Conservation (phyloP, 179 eudicot genomes). For the Nepenthes alata region DNA sequence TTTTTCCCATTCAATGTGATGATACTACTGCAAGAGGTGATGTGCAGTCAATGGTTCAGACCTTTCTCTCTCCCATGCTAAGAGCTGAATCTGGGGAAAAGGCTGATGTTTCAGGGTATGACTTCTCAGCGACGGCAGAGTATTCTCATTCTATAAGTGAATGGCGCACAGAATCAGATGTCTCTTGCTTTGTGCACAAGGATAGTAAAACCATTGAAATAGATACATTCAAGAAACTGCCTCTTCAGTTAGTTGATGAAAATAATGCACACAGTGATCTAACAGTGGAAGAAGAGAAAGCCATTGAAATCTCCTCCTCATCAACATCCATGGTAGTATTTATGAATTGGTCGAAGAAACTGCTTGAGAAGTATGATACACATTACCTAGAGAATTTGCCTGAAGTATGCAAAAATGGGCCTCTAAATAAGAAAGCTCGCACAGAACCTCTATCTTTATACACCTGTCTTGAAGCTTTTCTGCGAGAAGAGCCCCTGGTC, state of each 20-base stretch:
- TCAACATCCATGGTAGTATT: conserved; percentile 59
- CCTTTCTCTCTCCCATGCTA: conserved; percentile 69
- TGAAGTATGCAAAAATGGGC: conserved; percentile 64
- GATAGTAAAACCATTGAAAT: conserved; percentile 25
- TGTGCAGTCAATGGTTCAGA: conserved; percentile 65
- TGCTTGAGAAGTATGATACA: conserved; percentile 59
- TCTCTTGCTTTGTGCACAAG: conserved; percentile 15
- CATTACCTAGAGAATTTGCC: conserved; percentile 72
- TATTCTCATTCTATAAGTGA: conserved; percentile 24
- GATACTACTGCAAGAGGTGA: conserved; percentile 61
- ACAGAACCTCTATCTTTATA: conserved; percentile 84
- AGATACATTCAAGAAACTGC: conserved; percentile 36
- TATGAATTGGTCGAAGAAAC: conserved; percentile 85
- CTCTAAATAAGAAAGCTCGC: conserved; percentile 71
- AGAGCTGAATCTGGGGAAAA: conserved; percentile 24
- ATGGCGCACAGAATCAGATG: conserved; percentile 20
- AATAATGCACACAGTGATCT: conserved; percentile 72
- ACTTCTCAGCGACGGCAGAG: conserved; percentile 20
- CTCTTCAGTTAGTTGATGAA: conserved; percentile 80
- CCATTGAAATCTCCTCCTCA: conserved; percentile 51
- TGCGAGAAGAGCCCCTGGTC: conserved; percentile 95
- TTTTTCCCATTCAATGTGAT: conserved; percentile 60
- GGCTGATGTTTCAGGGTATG: conserved; percentile 15
- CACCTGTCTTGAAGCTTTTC: conserved; percentile 86
- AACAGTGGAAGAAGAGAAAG: conserved; percentile 66